These are phyloP conservation scores for Cucurbitaria berberidis DNA, from an alignment of 2,329 filamentous ascomycete genomes.

Conservation along the genomic window DNA sequence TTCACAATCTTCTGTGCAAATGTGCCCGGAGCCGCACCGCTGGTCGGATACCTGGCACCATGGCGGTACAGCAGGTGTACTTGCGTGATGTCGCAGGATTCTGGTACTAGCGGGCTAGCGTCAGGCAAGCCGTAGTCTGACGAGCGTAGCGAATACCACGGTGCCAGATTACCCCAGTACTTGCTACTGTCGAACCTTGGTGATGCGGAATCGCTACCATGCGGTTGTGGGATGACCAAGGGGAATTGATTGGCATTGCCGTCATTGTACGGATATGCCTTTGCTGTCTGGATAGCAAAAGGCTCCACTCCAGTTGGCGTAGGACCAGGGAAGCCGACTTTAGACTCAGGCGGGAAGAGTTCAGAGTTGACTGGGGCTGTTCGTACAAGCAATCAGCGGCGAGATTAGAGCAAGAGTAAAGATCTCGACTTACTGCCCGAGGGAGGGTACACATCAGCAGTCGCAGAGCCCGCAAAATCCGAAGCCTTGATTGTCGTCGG, in stretches of 20 bases:
- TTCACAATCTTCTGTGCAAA: slow-evolving; percentile 37
- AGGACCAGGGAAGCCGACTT: slow-evolving; percentile 37
- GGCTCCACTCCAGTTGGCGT: slow-evolving; percentile 39
- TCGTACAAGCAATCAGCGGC: slow-evolving; percentile 4
- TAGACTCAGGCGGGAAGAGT: slow-evolving; percentile 35
- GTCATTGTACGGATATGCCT: slow-evolving; percentile 38
- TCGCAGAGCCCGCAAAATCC: slow-evolving; percentile 21
- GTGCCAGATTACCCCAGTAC: slow-evolving; percentile 41
- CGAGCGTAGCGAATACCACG: slow-evolving; percentile 39
- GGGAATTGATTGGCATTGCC: slow-evolving; percentile 29
- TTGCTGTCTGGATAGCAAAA: slow-evolving; percentile 35
- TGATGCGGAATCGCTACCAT: slow-evolving; percentile 22
- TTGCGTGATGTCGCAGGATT: slow-evolving; percentile 36
- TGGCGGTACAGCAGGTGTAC: slow-evolving; percentile 40
- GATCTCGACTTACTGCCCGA: slow-evolving; percentile 27
- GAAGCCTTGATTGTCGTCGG: slow-evolving; percentile 24
- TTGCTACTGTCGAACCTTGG: slow-evolving; percentile 35
- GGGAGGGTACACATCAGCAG: slow-evolving; percentile 30
- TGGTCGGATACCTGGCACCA: slow-evolving; percentile 40
- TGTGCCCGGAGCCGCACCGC: slow-evolving; percentile 28
- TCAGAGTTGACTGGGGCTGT: slow-evolving; percentile 30
- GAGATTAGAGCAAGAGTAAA: background rate
- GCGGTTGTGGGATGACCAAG: slow-evolving; percentile 29
- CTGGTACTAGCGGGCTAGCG: slow-evolving; percentile 32
- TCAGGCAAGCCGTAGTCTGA: slow-evolving; percentile 37